Percentiles rank a stretch among this genome's conserved stretches.
These are phyloP conservation scores for Sporisorium sorghi DNA, from an alignment of 1,284 basidiomycete genomes.

Conservation along the genomic window DNA sequence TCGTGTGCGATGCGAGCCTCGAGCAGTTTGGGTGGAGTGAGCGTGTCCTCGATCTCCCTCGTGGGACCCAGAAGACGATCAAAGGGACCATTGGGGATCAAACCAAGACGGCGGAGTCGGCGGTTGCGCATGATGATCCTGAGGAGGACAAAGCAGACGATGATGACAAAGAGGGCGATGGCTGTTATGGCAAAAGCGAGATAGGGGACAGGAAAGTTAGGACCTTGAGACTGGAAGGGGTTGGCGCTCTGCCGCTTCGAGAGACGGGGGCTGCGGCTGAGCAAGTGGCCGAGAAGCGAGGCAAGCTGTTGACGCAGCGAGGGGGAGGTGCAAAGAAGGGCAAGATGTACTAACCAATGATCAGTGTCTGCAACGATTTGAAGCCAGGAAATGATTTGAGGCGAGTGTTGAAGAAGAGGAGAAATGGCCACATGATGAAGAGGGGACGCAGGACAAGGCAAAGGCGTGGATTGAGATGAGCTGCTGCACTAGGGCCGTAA, in stretches of 20 bases:
- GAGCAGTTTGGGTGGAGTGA: conserved; percentile 59
- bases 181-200: conserved; percentile 58
- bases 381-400: neutral
- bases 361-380: conserved; percentile 45
- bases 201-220: conserved; percentile 53
- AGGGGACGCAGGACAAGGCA: conserved; percentile 3
- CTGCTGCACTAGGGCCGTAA: conserved; percentile 1
- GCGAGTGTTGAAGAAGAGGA: neutral
- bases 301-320: conserved; percentile 1
- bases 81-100: conserved; percentile 53
- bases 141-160: conserved; percentile 63
- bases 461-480: conserved; percentile 20
- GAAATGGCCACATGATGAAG: neutral
- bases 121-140: conserved; percentile 63
- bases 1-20: conserved; percentile 59
- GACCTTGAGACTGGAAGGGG: conserved; percentile 16
- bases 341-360: conserved; percentile 62
- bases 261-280: neutral
- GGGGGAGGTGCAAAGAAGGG: conserved; percentile 19
- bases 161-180: conserved; percentile 64
- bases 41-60: conserved; percentile 57
- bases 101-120: conserved; percentile 55
- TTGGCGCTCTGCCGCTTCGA: conserved; percentile 29
- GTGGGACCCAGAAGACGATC: conserved; percentile 52
- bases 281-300: neutral